Conservation (phyloP, 805 yeast species). For the Saccharomycopsis sp. region DNA sequence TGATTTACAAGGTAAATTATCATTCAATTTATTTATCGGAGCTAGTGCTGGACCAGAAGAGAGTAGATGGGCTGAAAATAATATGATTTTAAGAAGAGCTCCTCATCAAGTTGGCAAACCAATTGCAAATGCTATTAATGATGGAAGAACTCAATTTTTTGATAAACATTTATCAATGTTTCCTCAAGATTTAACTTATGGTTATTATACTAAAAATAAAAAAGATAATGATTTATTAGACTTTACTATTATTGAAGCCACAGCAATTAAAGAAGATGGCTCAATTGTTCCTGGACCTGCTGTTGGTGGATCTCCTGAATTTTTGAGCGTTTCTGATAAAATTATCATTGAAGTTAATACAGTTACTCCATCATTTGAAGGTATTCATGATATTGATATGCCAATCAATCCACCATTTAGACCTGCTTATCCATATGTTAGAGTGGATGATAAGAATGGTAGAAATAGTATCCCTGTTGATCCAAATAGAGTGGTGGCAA, state of each 20-base stretch:
- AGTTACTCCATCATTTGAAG: slow-evolving; percentile 88
- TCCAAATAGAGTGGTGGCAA: slow-evolving; percentile 79
- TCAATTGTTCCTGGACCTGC: slow-evolving; percentile 94
- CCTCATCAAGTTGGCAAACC: slow-evolving; percentile 99
- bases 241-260: slow-evolving; percentile 88
- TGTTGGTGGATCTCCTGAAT: slow-evolving; percentile 95
- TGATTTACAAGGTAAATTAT: slow-evolving; percentile 74
- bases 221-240: slow-evolving; percentile 66
- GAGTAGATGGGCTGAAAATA: slow-evolving; percentile 83
- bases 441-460: slow-evolving; percentile 67
- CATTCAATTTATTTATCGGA: slow-evolving; percentile 89
- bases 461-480: slow-evolving; percentile 72
- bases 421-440: slow-evolving; percentile 79
- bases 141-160: slow-evolving; percentile 77
- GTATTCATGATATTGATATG: slow-evolving; percentile 91
- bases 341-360: slow-evolving; percentile 92
- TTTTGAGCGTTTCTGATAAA: slow-evolving; percentile 76
- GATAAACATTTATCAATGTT: slow-evolving; percentile 98
- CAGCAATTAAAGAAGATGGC: slow-evolving; percentile 94
- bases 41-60: slow-evolving; percentile 98
- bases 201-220: slow-evolving; percentile 63
- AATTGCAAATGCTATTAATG: slow-evolving; percentile 82
- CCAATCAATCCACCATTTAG: slow-evolving; percentile 87
- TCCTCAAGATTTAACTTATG: slow-evolving; percentile 97
- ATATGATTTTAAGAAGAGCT: slow-evolving; percentile 83